These are phyloP conservation scores for Podaxis sp. DNA, from an alignment of 768 basidiomycete species.

Conservation along the genomic window DNA sequence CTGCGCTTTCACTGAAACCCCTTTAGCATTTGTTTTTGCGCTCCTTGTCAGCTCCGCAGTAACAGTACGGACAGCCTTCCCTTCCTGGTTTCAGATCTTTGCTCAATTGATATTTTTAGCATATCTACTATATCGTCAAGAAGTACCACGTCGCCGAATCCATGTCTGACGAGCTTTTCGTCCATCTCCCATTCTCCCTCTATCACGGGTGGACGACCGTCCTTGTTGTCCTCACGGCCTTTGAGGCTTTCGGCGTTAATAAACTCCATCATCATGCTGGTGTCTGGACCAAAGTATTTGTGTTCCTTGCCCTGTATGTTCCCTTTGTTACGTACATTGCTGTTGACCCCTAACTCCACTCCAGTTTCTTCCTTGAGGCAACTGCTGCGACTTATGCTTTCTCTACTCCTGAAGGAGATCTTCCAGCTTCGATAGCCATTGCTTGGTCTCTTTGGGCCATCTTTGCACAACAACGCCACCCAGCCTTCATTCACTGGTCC, in stretches of 20 bases:
- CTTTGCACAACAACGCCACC: slow-evolving; percentile 69
- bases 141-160: slow-evolving; percentile 71
- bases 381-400: slow-evolving; percentile 95
- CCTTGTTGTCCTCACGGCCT: slow-evolving; percentile 76
- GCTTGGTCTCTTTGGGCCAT: slow-evolving; percentile 94
- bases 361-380: slow-evolving; percentile 86
- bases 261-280: slow-evolving; percentile 64
- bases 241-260: slow-evolving; percentile 88
- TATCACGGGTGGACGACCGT: slow-evolving; percentile 94
- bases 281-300: slow-evolving; percentile 92
- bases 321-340: slow-evolving; percentile 4
- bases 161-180: slow-evolving; percentile 77
- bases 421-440: slow-evolving; percentile 90
- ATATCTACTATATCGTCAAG: slow-evolving; percentile 95
- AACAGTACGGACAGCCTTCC: slow-evolving; percentile 37
- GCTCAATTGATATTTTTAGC: slow-evolving; percentile 42
- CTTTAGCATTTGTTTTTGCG: slow-evolving; percentile 78
- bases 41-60: slow-evolving; percentile 81
- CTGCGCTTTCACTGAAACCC: slow-evolving; percentile 10
- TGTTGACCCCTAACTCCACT: background rate
- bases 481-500: slow-evolving; percentile 87
- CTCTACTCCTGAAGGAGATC: slow-evolving; percentile 85
- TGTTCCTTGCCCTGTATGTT: slow-evolving; percentile 84
- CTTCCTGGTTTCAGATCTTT: slow-evolving; percentile 28
- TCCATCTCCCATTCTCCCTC: slow-evolving; percentile 95